phyloP scores from a whole-genome alignment of 228 moss, liverwort and hornwort species.

The Sphagnum fallax region DNA sequence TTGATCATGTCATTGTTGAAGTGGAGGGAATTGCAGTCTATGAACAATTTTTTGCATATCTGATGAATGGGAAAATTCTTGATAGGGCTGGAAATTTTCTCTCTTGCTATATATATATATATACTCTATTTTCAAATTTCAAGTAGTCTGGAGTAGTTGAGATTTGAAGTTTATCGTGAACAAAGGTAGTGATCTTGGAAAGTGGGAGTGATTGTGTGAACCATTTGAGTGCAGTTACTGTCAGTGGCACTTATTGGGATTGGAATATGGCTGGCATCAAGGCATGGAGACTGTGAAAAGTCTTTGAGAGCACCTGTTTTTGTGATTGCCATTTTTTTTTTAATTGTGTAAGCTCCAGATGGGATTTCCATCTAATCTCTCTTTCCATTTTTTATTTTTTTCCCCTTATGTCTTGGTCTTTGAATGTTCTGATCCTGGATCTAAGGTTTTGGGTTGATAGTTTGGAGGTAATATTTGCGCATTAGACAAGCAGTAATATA shows the following conservation, averaged over 20 bases:
- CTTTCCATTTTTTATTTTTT: too few relatives aligned
- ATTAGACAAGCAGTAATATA: too few relatives aligned
- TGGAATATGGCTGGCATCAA: conserved; percentile 42
- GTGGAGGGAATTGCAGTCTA: neutral
- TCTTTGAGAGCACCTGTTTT: conserved; percentile 39
- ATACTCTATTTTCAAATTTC: neutral
- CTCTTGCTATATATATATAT: neutral
- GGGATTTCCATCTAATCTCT: too few relatives aligned
- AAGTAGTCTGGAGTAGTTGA: neutral
- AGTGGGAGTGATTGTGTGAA: too few relatives aligned
- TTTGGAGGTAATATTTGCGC: too few relatives aligned
- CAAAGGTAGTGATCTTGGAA: neutral
- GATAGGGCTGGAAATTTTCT: neutral
- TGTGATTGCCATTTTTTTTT: conserved; percentile 21
- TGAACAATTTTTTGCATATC: neutral
- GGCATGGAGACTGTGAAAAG: conserved; percentile 40
- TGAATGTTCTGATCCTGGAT: too few relatives aligned
- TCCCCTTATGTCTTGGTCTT: too few relatives aligned
- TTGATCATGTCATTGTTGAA: neutral
- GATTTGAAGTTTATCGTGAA: neutral
- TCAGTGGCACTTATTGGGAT: conserved; percentile 25
- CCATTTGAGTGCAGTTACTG: conserved; percentile 19
- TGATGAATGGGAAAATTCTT: neutral
- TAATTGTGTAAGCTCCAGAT: conserved; percentile 25
- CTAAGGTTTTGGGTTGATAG: too few relatives aligned